Conservation (phyloP, 129 eudicot species). For the Calendula officinalis region DNA sequence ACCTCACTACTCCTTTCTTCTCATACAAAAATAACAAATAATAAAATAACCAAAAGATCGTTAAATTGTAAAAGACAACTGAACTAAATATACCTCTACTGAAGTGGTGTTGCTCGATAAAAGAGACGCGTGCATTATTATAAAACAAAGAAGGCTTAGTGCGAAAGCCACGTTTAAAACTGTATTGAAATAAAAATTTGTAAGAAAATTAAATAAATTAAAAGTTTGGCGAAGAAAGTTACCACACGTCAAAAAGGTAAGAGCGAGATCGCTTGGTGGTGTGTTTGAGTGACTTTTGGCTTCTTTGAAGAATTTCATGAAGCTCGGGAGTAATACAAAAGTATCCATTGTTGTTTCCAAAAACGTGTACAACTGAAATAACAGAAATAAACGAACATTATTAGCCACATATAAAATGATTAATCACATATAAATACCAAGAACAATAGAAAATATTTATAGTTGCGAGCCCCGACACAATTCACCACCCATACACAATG, state of each 20-base stretch:
- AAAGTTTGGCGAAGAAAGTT: slow-evolving; percentile 14
- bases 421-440: slow-evolving; percentile 40
- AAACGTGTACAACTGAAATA: slow-evolving; percentile 60
- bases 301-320: slow-evolving; percentile 57
- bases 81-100: slow-evolving; percentile 51
- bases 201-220: slow-evolving; percentile 41
- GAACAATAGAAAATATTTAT: slow-evolving; percentile 80
- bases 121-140: slow-evolving; percentile 76
- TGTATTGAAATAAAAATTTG: slow-evolving; percentile 71
- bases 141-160: slow-evolving; percentile 77
- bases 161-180: slow-evolving; percentile 88
- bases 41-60: too few relatives aligned
- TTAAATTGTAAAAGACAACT: too few relatives aligned
- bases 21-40: slow-evolving; percentile 38
- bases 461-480: slow-evolving; percentile 92
- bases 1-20: slow-evolving; percentile 57
- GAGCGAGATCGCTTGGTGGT: slow-evolving; percentile 62
- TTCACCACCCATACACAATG: slow-evolving; percentile 96
- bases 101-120: slow-evolving; percentile 81
- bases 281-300: slow-evolving; percentile 48
- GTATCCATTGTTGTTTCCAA: slow-evolving; percentile 72
- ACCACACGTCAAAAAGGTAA: slow-evolving; percentile 78
- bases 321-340: slow-evolving; percentile 59
- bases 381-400: background rate
- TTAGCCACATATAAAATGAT: background rate